Conservation (phyloP, 768 basidiomycete species). For the Serendipita indica region DNA sequence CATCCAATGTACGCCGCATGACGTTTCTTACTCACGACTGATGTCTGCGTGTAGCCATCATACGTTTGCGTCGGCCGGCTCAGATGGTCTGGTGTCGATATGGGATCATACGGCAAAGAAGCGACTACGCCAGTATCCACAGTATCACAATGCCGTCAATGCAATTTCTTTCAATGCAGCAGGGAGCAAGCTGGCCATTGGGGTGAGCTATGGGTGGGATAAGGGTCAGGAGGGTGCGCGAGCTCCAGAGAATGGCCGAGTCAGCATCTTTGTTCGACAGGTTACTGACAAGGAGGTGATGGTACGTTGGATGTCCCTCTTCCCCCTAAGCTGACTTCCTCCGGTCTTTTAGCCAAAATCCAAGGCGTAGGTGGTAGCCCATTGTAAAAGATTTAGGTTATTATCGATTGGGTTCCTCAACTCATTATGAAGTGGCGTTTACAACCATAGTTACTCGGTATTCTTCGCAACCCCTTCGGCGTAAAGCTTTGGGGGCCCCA, state of each 20-base stretch:
- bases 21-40: not conserved
- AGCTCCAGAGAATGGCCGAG: conserved; percentile 36
- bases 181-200: conserved; percentile 70
- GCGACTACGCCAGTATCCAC: conserved; percentile 77
- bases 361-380: not conserved
- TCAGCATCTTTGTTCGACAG: conserved; percentile 44
- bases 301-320: conserved; percentile 32
- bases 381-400: too few relatives aligned
- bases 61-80: conserved; percentile 91
- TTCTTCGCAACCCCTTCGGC: too few relatives aligned
- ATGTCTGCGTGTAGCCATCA: conserved; percentile 47
- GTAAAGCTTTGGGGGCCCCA: too few relatives aligned
- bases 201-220: conserved; percentile 80
- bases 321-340: not conserved
- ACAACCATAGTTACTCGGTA: too few relatives aligned
- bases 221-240: conserved; percentile 62
- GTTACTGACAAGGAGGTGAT: conserved; percentile 70
- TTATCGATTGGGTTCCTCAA: too few relatives aligned
- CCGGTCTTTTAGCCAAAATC: not conserved
- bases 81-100: conserved; percentile 83
- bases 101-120: conserved; percentile 99
- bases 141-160: conserved; percentile 60
- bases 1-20: conserved; percentile 52
- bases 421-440: too few relatives aligned
- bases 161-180: conserved; percentile 72